Evolutionary conservation across 331 rosid genomes (phyloP).

Genomic region (Pyracantha coccinea): DNA sequence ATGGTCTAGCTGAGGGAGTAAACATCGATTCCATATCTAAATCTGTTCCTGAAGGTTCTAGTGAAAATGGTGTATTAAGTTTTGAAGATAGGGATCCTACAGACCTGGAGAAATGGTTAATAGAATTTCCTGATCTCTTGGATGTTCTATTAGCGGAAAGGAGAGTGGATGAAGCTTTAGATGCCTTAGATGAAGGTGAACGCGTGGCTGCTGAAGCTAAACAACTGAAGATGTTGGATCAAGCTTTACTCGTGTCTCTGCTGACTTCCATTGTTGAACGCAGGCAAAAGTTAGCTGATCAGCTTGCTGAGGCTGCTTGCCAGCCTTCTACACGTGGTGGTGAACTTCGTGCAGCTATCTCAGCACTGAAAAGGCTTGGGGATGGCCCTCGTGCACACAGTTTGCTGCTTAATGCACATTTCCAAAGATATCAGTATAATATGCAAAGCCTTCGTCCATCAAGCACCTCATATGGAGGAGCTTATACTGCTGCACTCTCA

Average conservation of each 20-base stretch:
- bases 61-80: constrained; percentile 25
- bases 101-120: constrained; percentile 73
- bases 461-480: constrained; percentile 96
- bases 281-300: constrained; percentile 83
- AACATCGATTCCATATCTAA: constrained; percentile 48
- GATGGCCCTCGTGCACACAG: constrained; percentile 95
- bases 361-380: constrained; percentile 89
- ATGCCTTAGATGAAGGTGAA: constrained; percentile 83
- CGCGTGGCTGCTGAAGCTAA: constrained; percentile 65
- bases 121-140: constrained; percentile 86
- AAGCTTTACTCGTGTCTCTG: constrained; percentile 49
- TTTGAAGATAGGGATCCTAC: constrained; percentile 52
- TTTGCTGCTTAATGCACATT: constrained; percentile 78
- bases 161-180: constrained; percentile 88
- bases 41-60: constrained; percentile 37
- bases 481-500: constrained; percentile 96
- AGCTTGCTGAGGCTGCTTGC: constrained; percentile 98
- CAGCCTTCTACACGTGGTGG: constrained; percentile 94
- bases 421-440: constrained; percentile 78
- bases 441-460: constrained; percentile 96
- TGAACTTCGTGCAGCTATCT: constrained; percentile 85
- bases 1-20: constrained; percentile 87
- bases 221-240: constrained; percentile 49
- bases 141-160: constrained; percentile 94
- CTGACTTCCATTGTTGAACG: constrained; percentile 61